phyloP scores from a whole-genome alignment of 306 rosid species.

The Coriaria nepalensis region DNA sequence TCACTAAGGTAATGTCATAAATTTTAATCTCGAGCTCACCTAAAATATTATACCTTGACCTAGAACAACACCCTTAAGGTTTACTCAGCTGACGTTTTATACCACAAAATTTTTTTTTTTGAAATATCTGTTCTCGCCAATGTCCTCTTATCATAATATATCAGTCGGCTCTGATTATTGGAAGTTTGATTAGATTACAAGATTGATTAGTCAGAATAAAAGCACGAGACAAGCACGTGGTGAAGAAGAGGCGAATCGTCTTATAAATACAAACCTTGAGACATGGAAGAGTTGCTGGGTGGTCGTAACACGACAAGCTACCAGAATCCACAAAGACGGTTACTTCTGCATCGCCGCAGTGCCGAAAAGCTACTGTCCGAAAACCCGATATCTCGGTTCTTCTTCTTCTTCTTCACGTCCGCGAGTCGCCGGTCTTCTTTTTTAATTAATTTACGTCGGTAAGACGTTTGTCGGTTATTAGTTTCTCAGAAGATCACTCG shows the following conservation, averaged over 20 bases:
- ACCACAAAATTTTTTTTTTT: too few relatives aligned
- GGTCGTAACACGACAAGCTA: slow-evolving; percentile 4
- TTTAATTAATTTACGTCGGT: background rate
- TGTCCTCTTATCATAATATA: too few relatives aligned
- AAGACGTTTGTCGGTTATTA: background rate
- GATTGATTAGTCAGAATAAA: background rate
- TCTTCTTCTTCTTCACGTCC: background rate
- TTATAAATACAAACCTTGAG: slow-evolving; percentile 12
- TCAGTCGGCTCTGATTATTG: too few relatives aligned
- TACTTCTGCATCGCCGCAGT: slow-evolving; percentile 8
- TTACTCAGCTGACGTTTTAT: too few relatives aligned
- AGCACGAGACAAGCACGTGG: slow-evolving; percentile 23
- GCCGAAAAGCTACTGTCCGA: slow-evolving; percentile 2
- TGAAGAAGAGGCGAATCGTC: slow-evolving; percentile 18
- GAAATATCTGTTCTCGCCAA: too few relatives aligned
- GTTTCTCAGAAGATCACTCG: background rate
- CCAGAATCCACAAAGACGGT: slow-evolving; percentile 3
- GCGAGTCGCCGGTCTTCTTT: background rate
- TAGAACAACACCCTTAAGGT: too few relatives aligned
- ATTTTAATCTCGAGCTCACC: too few relatives aligned
- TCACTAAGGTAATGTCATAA: too few relatives aligned
- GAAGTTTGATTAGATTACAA: background rate
- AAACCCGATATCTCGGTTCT: slow-evolving; percentile 7
- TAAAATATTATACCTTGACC: too few relatives aligned
- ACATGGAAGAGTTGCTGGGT: slow-evolving; percentile 4